A percentile compares a stretch with the other conserved stretches of the same genome.
Evolutionary conservation across 2,329 filamentous ascomycete species (phyloP).

Genomic region (Exophiala spinifera): DNA sequence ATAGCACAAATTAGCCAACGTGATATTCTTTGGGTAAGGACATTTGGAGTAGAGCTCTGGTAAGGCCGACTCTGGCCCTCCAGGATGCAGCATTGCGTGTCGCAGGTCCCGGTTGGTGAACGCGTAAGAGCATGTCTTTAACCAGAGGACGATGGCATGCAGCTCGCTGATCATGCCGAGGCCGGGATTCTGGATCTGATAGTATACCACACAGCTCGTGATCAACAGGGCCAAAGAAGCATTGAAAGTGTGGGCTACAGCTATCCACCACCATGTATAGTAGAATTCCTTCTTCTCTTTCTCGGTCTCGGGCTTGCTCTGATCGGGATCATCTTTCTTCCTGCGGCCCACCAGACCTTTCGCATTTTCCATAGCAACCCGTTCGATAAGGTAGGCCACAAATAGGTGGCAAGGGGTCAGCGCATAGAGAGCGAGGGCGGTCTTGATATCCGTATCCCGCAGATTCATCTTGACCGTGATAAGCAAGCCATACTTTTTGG

Average conservation of each 20-base stretch:
- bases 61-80: conserved; percentile 62
- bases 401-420: conserved; percentile 88
- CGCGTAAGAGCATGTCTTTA: conserved; percentile 94
- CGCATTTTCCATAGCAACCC: conserved; percentile 75
- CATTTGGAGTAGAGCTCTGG: conserved; percentile 79
- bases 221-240: conserved; percentile 75
- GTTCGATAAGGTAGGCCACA: conserved; percentile 84
- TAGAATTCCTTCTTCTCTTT: conserved; percentile 63
- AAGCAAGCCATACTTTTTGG: conserved; percentile 77
- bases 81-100: conserved; percentile 81
- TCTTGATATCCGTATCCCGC: conserved; percentile 69
- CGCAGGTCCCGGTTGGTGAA: conserved; percentile 95
- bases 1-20: conserved; percentile 80
- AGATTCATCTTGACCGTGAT: conserved; percentile 90
- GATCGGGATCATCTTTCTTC: conserved; percentile 51
- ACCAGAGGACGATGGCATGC: conserved; percentile 91
- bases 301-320: conserved; percentile 55
- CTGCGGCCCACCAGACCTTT: conserved; percentile 60
- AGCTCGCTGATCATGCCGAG: conserved; percentile 88
- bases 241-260: conserved; percentile 78
- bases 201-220: conserved; percentile 84
- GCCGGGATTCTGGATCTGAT: conserved; percentile 83
- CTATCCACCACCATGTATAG: conserved; percentile 74
- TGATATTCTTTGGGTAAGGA: conserved; percentile 89
- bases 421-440: conserved; percentile 76